phyloP scores from a whole-genome alignment of 208 protist species.

The Leptomonas pyrrhocoris region DNA sequence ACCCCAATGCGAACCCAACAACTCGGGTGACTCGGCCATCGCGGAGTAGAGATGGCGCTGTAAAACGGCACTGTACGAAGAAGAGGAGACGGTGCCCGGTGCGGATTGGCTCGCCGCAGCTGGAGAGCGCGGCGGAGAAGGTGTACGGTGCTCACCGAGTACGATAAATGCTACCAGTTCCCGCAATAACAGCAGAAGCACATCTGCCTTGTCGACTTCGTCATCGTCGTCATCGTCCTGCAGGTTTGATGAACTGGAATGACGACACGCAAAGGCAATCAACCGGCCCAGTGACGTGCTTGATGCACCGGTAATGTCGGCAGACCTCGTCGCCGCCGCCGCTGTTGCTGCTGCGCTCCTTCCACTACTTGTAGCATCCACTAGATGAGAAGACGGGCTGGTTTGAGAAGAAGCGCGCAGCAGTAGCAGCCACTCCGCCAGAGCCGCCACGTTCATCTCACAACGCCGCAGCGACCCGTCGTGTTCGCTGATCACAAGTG shows the following conservation, averaged over 20 bases:
- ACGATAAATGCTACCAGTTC: background rate
- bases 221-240: background rate
- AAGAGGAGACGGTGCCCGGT: background rate
- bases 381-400: background rate
- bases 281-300: constrained; percentile 4
- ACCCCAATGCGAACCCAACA: background rate
- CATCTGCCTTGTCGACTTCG: background rate
- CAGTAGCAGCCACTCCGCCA: constrained; percentile 29
- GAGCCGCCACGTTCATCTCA: constrained; percentile 3
- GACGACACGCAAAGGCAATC: constrained; percentile 11
- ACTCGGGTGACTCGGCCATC: background rate
- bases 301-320: too few species aligned
- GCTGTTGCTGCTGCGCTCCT: background rate
- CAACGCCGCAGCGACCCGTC: constrained; percentile 20
- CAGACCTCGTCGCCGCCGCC: constrained; percentile 1
- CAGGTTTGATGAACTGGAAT: background rate
- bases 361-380: too few species aligned
- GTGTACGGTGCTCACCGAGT: background rate
- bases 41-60: background rate
- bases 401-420: background rate
- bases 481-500: constrained; percentile 4
- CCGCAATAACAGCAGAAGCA: background rate
- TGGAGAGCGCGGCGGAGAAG: background rate
- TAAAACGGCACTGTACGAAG: background rate
- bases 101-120: background rate